Percentiles rank a stretch among this genome's conserved stretches.
These are phyloP conservation scores for Gynochthodes officinalis DNA, from an alignment of 257 asterid genomes.

Conservation along the genomic window DNA sequence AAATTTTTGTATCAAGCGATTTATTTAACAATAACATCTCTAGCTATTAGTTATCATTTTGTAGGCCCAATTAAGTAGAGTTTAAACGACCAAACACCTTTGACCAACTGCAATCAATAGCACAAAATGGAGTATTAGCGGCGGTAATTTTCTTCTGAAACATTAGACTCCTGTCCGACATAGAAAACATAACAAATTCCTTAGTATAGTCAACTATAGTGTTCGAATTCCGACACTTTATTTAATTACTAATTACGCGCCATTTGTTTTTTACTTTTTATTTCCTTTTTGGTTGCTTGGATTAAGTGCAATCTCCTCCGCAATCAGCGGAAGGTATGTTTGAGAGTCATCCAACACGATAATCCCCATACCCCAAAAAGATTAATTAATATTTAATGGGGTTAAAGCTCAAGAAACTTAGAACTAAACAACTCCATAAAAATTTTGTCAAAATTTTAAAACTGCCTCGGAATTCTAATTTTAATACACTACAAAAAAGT, in stretches of 20 bases:
- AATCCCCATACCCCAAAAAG: too few species aligned
- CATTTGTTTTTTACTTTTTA: not conserved
- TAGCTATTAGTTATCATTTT: too few species aligned
- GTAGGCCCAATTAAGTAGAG: too few species aligned
- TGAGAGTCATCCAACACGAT: too few species aligned
- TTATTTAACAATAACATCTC: too few species aligned
- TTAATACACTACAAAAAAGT: not conserved
- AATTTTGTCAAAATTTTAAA: too few species aligned
- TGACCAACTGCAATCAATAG: not conserved
- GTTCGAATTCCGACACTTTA: slow-evolving; percentile 14
- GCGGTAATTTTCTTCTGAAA: not conserved
- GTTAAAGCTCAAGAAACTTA: not conserved
- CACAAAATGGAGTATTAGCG: not conserved
- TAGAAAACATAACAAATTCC: not conserved
- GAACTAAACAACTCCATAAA: too few species aligned
- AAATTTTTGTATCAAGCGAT: too few species aligned
- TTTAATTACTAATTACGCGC: slow-evolving; percentile 14
- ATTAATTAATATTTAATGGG: too few species aligned
- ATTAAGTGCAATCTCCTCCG: slow-evolving; percentile 40
- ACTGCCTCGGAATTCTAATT: too few species aligned
- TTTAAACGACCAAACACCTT: not conserved
- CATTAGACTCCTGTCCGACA: not conserved
- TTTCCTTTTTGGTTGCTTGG: slow-evolving; percentile 13
- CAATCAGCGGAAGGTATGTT: slow-evolving; percentile 39
- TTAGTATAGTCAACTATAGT: too few species aligned